phyloP scores from a whole-genome alignment of 1,139 yeast genomes.

The Pichia sp. region DNA sequence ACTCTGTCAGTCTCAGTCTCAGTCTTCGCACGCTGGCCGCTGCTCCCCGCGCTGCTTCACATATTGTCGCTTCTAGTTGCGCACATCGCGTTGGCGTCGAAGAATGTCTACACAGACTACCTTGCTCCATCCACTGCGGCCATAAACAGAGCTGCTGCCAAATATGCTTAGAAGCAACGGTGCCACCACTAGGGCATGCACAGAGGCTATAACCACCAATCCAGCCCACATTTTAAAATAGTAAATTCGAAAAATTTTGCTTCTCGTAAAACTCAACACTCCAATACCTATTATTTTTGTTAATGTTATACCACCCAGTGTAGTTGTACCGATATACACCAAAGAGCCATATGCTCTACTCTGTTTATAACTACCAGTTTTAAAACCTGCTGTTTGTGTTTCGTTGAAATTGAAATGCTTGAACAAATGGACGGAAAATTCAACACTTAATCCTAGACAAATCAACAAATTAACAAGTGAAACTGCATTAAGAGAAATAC shows the following conservation, averaged over 20 bases:
- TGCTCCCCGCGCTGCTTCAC: too few relatives aligned
- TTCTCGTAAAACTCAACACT: constrained; percentile 79
- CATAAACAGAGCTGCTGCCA: constrained; percentile 35
- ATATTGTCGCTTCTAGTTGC: too few relatives aligned
- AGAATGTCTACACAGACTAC: constrained; percentile 7
- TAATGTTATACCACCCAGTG: constrained; percentile 80
- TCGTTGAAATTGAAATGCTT: constrained; percentile 57
- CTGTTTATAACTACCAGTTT: not conserved
- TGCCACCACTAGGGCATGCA: constrained; percentile 70
- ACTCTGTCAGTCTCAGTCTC: too few relatives aligned
- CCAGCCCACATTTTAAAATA: constrained; percentile 96
- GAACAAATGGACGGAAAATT: constrained; percentile 83
- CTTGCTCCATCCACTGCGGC: constrained; percentile 7
- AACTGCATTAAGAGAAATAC: constrained; percentile 79
- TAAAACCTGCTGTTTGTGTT: constrained; percentile 10
- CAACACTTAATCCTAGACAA: constrained; percentile 89
- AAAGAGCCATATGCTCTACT: constrained; percentile 50
- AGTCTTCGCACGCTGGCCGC: too few relatives aligned
- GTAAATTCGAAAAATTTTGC: constrained; percentile 83
- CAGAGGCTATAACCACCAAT: constrained; percentile 65
- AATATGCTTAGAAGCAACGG: constrained; percentile 65
- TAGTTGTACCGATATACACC: constrained; percentile 76
- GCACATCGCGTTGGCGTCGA: constrained; percentile 1
- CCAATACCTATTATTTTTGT: constrained; percentile 85
- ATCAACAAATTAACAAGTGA: constrained; percentile 82